phyloP scores from a whole-genome alignment of 192 early-diverging fungal genomes.

The Phlyctochytrium planicorne region DNA sequence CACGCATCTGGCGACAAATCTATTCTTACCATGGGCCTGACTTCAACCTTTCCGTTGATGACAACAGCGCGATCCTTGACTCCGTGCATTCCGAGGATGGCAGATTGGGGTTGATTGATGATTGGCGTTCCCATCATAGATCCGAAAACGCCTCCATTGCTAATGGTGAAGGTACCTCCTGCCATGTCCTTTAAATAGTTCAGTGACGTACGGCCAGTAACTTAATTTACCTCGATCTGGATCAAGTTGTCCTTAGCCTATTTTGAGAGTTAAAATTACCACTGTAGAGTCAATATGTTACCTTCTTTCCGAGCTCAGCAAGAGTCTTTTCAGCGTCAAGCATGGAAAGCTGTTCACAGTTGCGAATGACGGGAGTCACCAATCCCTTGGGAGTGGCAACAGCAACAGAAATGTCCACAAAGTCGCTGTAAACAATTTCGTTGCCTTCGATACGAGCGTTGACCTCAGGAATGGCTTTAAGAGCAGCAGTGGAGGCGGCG shows the following conservation, averaged over 20 bases:
- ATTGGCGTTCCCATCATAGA: conserved; percentile 97
- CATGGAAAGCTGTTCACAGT: conserved; percentile 81
- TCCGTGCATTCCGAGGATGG: conserved; percentile 98
- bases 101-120: conserved; percentile 96
- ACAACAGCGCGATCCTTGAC: conserved; percentile 96
- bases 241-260: conserved; percentile 94
- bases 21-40: conserved; percentile 42
- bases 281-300: conserved; percentile 15
- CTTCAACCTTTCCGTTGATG: conserved; percentile 81
- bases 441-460: conserved; percentile 95
- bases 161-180: conserved; percentile 99
- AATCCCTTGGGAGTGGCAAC: conserved; percentile 99
- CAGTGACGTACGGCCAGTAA: no score
- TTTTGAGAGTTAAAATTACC: conserved; percentile 20
- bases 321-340: conserved; percentile 91
- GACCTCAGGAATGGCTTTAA: conserved; percentile 88
- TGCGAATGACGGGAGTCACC: conserved; percentile 95
- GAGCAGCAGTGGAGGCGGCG: conserved; percentile 82
- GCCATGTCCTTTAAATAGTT: no score
- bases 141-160: conserved; percentile 98
- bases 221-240: no score
- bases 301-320: conserved; percentile 81
- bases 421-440: conserved; percentile 90
- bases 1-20: conserved; percentile 41
- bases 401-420: conserved; percentile 91